Evolutionary conservation across 352 stramenopile genomes (phyloP).

Genomic region (Halophytophthora polymorphica): DNA sequence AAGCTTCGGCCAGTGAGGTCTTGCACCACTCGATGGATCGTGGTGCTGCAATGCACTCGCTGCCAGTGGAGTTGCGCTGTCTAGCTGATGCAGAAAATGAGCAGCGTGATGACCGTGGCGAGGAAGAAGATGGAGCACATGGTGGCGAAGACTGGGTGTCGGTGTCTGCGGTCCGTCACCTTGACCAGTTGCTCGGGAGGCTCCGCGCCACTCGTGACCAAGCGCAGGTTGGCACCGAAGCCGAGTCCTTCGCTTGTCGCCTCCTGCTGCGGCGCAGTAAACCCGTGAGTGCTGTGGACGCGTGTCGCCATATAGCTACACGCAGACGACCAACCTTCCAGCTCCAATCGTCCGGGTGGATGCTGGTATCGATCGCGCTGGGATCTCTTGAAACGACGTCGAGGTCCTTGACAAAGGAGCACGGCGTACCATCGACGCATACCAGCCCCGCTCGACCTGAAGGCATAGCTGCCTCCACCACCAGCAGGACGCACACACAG

Average conservation of each 20-base stretch:
- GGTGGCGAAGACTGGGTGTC: constrained; percentile 67
- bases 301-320: background rate
- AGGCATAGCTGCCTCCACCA: too few relatives aligned
- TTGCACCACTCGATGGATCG: too few relatives aligned
- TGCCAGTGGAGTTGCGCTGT: too few relatives aligned
- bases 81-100: constrained; percentile 56
- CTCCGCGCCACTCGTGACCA: constrained; percentile 51
- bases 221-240: constrained; percentile 18
- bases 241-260: background rate
- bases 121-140: constrained; percentile 70
- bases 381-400: constrained; percentile 6
- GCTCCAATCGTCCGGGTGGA: constrained; percentile 51
- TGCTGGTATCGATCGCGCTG: constrained; percentile 28
- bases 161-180: constrained; percentile 64
- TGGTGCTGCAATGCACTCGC: too few relatives aligned
- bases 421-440: background rate
- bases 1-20: too few relatives aligned
- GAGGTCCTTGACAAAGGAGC: constrained; percentile 4
- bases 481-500: too few relatives aligned
- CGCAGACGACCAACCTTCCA: background rate
- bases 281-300: background rate
- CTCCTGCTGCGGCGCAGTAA: constrained; percentile 2
- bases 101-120: constrained; percentile 54
- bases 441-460: too few relatives aligned
- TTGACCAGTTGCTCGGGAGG: constrained; percentile 70